A percentile compares a stretch with the other conserved stretches of the same genome.
These are phyloP conservation scores for Dothidotthia symphoricarpi DNA, from an alignment of 2,329 filamentous ascomycete species.

Conservation along the genomic window DNA sequence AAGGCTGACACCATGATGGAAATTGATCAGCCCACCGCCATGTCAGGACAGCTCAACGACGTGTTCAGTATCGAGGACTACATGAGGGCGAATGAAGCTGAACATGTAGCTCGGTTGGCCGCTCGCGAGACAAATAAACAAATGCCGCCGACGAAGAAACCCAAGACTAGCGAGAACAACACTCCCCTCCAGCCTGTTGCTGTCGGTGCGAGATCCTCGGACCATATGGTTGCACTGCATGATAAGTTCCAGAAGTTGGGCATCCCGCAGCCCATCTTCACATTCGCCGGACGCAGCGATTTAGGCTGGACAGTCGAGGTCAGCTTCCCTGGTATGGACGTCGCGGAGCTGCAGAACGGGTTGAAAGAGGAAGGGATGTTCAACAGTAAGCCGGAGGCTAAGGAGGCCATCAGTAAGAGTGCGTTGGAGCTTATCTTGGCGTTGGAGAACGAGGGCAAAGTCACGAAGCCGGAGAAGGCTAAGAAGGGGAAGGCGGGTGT, in stretches of 20 bases:
- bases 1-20: constrained; percentile 10
- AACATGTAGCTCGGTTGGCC: constrained; percentile 6
- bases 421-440: constrained; percentile 29
- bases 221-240: constrained; percentile 19
- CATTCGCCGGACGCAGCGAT: constrained; percentile 9
- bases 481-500: constrained; percentile 16
- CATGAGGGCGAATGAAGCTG: constrained; percentile 9
- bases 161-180: constrained; percentile 1
- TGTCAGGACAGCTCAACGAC: constrained; percentile 6
- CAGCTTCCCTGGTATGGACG: constrained; percentile 18
- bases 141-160: constrained; percentile 8
- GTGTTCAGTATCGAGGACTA: constrained; percentile 24
- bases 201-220: constrained; percentile 19
- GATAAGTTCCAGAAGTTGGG: constrained; percentile 27
- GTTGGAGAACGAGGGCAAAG: constrained; percentile 22
- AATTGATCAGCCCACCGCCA: constrained; percentile 3
- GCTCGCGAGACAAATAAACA: constrained; percentile 8
- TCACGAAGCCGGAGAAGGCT: constrained; percentile 19
- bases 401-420: constrained; percentile 41
- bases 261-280: constrained; percentile 23
- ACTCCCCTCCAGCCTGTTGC: constrained; percentile 14
- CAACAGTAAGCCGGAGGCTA: constrained; percentile 45
- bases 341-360: constrained; percentile 13
- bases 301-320: constrained; percentile 25
- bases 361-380: constrained; percentile 26